Percentiles rank a stretch among this genome's conserved stretches.
Conservation (phyloP, 306 rosid genomes). For the Macrotyloma uniflorum region DNA sequence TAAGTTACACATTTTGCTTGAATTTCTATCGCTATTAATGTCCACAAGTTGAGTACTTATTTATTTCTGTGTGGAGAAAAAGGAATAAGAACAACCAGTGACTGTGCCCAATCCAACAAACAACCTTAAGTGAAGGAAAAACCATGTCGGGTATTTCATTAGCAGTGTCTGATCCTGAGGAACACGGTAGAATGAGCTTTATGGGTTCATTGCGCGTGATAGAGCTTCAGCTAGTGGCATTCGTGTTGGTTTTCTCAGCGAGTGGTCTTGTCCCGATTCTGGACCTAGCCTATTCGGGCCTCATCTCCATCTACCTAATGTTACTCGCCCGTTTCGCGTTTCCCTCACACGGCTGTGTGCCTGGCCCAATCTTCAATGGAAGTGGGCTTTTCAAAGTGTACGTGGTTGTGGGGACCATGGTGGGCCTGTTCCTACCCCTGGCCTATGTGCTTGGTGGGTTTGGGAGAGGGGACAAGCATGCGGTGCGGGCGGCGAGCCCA, state of each 20-base stretch:
- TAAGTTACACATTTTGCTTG: neutral
- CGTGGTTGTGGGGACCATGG: conserved; percentile 61
- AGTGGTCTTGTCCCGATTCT: conserved; percentile 84
- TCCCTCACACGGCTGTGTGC: conserved; percentile 46
- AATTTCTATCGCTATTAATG: neutral
- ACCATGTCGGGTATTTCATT: conserved; percentile 66
- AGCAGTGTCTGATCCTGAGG: neutral
- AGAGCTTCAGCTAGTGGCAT: conserved; percentile 82
- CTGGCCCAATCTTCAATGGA: conserved; percentile 53
- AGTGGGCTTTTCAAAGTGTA: conserved; percentile 51
- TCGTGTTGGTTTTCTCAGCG: conserved; percentile 79
- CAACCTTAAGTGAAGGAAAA: neutral
- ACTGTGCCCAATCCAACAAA: no score
- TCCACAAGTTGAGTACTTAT: neutral
- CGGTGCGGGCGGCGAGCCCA: conserved; percentile 69
- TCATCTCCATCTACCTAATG: conserved; percentile 60
- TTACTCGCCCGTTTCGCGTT: conserved; percentile 63
- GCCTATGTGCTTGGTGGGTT: conserved; percentile 85
- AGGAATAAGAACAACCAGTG: neutral
- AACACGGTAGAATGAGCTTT: conserved; percentile 46
- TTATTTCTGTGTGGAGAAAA: neutral
- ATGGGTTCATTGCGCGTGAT: conserved; percentile 84
- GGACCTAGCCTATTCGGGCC: conserved; percentile 64
- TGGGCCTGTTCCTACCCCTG: conserved; percentile 79
- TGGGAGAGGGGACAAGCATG: conserved; percentile 75